Base-by-base conservation (phyloP, 768 basidiomycete genomes). In the Crassisporium funariophilum region DNA sequence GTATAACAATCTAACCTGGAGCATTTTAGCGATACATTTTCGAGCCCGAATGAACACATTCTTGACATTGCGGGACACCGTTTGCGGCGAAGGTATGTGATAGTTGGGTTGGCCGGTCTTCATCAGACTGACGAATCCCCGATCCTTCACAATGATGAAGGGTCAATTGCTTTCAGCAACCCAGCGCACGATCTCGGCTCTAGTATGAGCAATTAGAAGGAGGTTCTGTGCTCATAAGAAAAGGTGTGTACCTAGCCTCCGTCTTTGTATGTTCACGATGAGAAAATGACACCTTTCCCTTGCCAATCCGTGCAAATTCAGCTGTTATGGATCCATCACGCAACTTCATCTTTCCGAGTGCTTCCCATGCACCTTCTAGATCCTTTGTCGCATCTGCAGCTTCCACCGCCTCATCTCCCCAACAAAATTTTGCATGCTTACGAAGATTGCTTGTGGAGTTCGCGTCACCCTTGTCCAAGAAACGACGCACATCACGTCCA, bases 131-230 rank as follows among this genome's bases (percentile, higher is more conserved):
- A 46, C 29, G 45, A 73, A 67, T 0, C 61, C 63, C 0, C 49
- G 37, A 38, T 75, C 69, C 0, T 54, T 27, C 0, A 72, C 59
- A 27, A 71, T 68, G 0, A 24, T 47, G 49, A 68, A 69, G 0
- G 70, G 71, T 0, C 59, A 55, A 4, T 56, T 35, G 22, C 49
- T 64, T 41, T 71, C 61, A 1, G 60, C 12, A 0, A 71, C 61
- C 70, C 72, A 74, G 0, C 50, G 52, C 0, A 71, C 69, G 19
- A 69, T 62, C 29, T 68, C 56, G 0, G 58, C 64, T 11, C 68
- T 69, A 29, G 27, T 13, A 29, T 29, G 13, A 7, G 27, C 8
- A 29, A 29, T 29, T 29, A 29, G 27, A 7, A 7, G 27, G 27
- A 29, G 13, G 13, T n/a, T n/a, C n/a, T n/a, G n/a, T n/a, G n/a